A percentile compares a stretch with the other conserved stretches of the same genome.
Conservation (phyloP, 176 grass and related monocot species). For the Pontederia paniculata region DNA sequence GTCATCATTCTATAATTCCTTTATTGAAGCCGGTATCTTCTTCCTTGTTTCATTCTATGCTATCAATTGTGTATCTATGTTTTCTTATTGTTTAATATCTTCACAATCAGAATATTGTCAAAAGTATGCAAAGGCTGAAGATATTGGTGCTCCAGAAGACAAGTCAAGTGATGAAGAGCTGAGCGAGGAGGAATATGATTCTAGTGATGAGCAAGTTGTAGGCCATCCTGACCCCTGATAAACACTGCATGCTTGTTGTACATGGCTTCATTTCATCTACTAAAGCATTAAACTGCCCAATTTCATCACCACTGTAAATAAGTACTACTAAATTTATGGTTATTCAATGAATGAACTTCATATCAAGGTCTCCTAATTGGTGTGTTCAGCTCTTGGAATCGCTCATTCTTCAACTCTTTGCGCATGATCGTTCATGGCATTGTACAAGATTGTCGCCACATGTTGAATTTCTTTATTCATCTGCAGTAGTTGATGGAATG, state of each 20-base stretch:
- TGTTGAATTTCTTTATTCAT: too few relatives aligned
- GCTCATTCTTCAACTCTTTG: too few relatives aligned
- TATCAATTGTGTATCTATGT: background rate
- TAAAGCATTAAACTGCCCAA: background rate
- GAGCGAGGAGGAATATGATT: constrained; percentile 15
- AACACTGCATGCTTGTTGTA: background rate
- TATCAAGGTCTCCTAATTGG: too few relatives aligned
- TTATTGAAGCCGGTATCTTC: background rate
- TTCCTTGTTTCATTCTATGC: too few relatives aligned
- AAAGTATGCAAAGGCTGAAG: constrained; percentile 17
- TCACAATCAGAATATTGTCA: constrained; percentile 12
- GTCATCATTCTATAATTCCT: too few relatives aligned
- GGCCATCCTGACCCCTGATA: constrained; percentile 9
- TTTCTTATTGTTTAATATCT: background rate
- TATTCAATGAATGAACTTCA: too few relatives aligned
- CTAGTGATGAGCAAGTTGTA: constrained; percentile 12
- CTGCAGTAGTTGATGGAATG: too few relatives aligned
- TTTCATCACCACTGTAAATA: too few relatives aligned
- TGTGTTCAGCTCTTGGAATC: too few relatives aligned
- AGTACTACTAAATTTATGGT: too few relatives aligned
- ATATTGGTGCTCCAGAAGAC: background rate
- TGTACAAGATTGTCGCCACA: too few relatives aligned
- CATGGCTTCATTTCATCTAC: background rate
- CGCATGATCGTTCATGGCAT: too few relatives aligned
- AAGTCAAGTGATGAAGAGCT: constrained; percentile 14